These are phyloP conservation scores for Carpinus viminea DNA, from an alignment of 306 rosid genomes.

Conservation along the genomic window DNA sequence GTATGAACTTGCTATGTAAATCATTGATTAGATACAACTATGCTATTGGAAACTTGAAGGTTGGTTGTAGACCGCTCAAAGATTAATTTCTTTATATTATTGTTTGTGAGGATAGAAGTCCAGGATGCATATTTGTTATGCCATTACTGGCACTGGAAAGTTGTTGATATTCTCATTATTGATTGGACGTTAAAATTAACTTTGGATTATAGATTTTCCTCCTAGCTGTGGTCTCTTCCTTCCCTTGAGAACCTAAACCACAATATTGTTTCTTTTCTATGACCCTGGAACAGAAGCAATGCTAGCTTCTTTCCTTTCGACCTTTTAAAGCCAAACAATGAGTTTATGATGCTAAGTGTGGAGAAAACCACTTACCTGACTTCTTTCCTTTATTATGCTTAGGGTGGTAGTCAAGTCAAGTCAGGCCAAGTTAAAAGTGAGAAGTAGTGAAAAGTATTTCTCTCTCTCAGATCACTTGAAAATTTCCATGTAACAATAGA, in stretches of 20 bases:
- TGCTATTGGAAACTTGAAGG: background rate
- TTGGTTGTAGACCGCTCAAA: background rate
- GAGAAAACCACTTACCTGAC: too few species aligned
- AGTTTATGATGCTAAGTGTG: background rate
- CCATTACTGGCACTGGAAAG: background rate
- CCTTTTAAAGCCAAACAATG: background rate
- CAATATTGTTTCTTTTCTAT: background rate
- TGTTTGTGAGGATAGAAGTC: background rate
- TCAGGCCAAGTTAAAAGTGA: too few species aligned
- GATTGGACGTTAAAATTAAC: background rate
- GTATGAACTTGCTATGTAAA: background rate
- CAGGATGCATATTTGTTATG: background rate
- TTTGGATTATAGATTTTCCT: background rate
- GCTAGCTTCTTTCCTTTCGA: background rate
- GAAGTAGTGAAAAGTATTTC: too few species aligned
- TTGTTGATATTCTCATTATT: background rate
- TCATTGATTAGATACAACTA: background rate
- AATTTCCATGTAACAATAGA: too few species aligned
- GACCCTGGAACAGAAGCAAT: background rate
- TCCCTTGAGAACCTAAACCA: background rate
- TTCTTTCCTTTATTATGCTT: too few species aligned
- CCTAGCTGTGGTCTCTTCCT: background rate
- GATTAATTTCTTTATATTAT: background rate
- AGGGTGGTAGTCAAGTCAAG: too few species aligned
- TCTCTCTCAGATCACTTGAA: too few species aligned